Evolutionary conservation across 176 grass and related monocot genomes (phyloP).

Genomic region (Oryza australiensis): DNA sequence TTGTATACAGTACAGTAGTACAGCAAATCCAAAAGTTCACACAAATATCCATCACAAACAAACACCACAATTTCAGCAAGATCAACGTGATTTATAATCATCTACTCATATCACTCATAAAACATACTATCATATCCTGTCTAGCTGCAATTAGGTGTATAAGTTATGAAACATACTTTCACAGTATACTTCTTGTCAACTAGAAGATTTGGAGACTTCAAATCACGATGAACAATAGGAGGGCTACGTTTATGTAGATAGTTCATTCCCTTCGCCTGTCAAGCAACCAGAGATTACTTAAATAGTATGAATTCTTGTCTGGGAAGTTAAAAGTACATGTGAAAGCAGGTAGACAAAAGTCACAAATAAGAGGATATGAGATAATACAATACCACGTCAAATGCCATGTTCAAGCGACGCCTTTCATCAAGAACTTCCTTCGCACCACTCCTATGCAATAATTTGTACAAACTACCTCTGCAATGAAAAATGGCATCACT

Average conservation of each 20-base stretch:
- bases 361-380: neutral
- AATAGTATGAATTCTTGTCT: neutral
- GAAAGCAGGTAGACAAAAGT: conserved; percentile 1
- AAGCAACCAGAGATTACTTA: conserved; percentile 38
- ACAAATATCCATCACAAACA: neutral
- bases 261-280: conserved; percentile 98
- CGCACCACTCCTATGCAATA: conserved; percentile 71
- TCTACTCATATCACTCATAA: neutral
- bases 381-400: conserved; percentile 75
- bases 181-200: conserved; percentile 98
- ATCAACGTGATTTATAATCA: neutral
- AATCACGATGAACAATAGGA: conserved; percentile 96
- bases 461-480: conserved; percentile 96
- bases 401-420: conserved; percentile 92
- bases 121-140: neutral
- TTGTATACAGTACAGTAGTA: neutral
- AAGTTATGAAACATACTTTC: conserved; percentile 61
- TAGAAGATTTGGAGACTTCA: conserved; percentile 99
- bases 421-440: conserved; percentile 93
- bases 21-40: neutral
- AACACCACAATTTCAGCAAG: neutral
- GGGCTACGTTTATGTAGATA: conserved; percentile 94
- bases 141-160: neutral
- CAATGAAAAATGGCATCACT: conserved; percentile 28
- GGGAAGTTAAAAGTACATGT: neutral